A percentile compares a stretch with the other conserved stretches of the same genome.
Evolutionary conservation across 208 protist species (phyloP).

Genomic region (Trypanosoma caninum): DNA sequence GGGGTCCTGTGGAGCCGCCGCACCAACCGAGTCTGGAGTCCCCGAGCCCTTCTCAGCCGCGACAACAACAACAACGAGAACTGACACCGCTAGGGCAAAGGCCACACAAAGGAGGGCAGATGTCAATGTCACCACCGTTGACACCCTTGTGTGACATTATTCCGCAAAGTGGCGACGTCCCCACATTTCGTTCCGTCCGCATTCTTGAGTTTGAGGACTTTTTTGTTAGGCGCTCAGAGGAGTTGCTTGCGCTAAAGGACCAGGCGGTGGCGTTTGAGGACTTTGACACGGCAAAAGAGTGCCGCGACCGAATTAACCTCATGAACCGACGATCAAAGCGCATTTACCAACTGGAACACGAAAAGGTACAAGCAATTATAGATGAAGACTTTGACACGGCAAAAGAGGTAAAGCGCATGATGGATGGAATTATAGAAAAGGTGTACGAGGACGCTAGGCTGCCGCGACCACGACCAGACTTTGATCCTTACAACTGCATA

Average conservation of each 20-base stretch:
- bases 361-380: constrained; percentile 89
- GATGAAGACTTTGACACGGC: constrained; percentile 87
- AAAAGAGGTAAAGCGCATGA: constrained; percentile 57
- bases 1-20: background rate
- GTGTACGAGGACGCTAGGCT: constrained; percentile 47
- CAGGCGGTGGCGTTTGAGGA: constrained; percentile 68
- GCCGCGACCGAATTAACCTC: constrained; percentile 65
- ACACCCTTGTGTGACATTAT: constrained; percentile 10
- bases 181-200: constrained; percentile 66
- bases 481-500: constrained; percentile 8
- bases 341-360: constrained; percentile 83
- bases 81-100: background rate
- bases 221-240: constrained; percentile 75
- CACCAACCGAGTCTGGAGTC: background rate
- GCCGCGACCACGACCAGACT: constrained; percentile 24
- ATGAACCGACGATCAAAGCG: constrained; percentile 55
- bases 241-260: constrained; percentile 77
- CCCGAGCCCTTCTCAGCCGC: background rate
- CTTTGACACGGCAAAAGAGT: constrained; percentile 55
- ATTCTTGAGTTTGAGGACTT: constrained; percentile 88
- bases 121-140: background rate
- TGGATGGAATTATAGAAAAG: constrained; percentile 63
- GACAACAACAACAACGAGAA: background rate
- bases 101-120: background rate
- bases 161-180: constrained; percentile 1